Conservation (phyloP, 352 stramenopile species). For the Phytopythium delawarense region DNA sequence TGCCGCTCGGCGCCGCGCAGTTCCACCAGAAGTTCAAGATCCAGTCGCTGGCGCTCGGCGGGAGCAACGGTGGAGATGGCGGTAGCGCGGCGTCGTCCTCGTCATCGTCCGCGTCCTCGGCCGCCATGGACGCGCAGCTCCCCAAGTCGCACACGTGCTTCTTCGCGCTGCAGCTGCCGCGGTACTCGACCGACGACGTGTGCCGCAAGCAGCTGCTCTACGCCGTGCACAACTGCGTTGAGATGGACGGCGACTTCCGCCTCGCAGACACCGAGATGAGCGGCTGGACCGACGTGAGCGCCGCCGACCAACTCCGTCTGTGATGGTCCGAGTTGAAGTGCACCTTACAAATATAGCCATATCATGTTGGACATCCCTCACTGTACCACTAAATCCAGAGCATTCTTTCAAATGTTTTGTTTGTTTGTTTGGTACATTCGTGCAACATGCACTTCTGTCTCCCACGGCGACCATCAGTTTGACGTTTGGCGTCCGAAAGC, state of each 20-base stretch:
- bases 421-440: too few species aligned
- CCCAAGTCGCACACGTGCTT: constrained; percentile 89
- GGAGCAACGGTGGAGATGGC: constrained; percentile 8
- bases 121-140: constrained; percentile 53
- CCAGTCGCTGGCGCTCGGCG: constrained; percentile 43
- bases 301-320: constrained; percentile 59
- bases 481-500: too few species aligned
- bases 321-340: constrained; percentile 10
- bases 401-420: too few species aligned
- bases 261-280: constrained; percentile 81
- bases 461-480: background rate
- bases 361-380: too few species aligned
- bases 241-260: constrained; percentile 89
- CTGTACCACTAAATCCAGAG: too few species aligned
- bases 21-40: constrained; percentile 89
- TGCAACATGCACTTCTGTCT: too few species aligned
- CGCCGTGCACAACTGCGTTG: constrained; percentile 80
- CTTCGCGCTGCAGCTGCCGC: constrained; percentile 75
- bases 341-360: too few species aligned
- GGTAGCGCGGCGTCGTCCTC: background rate
- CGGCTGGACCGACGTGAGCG: constrained; percentile 61
- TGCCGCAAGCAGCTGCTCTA: constrained; percentile 70
- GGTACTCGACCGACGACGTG: constrained; percentile 76
- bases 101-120: background rate
- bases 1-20: constrained; percentile 51